phyloP scores from a whole-genome alignment of 2,329 filamentous ascomycete genomes.

The Calycina herbarum region DNA sequence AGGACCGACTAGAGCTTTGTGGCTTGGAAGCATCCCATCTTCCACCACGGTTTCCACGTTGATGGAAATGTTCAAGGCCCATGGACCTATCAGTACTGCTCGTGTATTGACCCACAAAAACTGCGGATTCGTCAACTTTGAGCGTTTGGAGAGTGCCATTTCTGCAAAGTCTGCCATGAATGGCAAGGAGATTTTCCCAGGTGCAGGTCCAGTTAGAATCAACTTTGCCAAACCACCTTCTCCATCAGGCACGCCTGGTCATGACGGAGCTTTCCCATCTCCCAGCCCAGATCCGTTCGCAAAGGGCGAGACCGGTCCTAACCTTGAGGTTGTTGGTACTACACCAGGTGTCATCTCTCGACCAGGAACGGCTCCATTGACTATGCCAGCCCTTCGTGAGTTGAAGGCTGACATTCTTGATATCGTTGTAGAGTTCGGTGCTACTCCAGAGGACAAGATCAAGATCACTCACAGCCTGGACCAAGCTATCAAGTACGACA shows the following conservation, averaged over 20 bases:
- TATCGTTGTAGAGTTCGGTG: conserved; percentile 88
- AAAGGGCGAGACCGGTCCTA: conserved; percentile 51
- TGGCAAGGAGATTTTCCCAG: conserved; percentile 97
- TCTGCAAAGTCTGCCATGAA: conserved; percentile 86
- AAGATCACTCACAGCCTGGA: conserved; percentile 75
- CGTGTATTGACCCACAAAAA: conserved; percentile 97
- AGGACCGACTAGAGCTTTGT: conserved; percentile 87
- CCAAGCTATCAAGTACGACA: conserved; percentile 70
- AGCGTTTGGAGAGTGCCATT: conserved; percentile 85
- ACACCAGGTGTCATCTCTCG: conserved; percentile 42
- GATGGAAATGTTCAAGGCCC: conserved; percentile 92
- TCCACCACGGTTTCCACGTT: conserved; percentile 95
- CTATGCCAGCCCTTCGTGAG: conserved; percentile 71
- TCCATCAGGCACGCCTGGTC: conserved; percentile 82
- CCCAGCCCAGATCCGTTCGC: conserved; percentile 85
- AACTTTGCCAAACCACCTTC: conserved; percentile 97
- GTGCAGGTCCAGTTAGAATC: conserved; percentile 89
- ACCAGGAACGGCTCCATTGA: conserved; percentile 54
- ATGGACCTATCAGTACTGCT: conserved; percentile 86
- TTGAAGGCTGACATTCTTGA: conserved; percentile 80
- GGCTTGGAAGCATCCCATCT: conserved; percentile 96
- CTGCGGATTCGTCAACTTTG: conserved; percentile 98
- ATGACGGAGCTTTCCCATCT: conserved; percentile 83
- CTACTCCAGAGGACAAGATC: conserved; percentile 72
- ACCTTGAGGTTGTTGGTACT: conserved; percentile 40